Conservation (phyloP, 768 basidiomycete species). For the Pseudohyphozyma bogoriensis region DNA sequence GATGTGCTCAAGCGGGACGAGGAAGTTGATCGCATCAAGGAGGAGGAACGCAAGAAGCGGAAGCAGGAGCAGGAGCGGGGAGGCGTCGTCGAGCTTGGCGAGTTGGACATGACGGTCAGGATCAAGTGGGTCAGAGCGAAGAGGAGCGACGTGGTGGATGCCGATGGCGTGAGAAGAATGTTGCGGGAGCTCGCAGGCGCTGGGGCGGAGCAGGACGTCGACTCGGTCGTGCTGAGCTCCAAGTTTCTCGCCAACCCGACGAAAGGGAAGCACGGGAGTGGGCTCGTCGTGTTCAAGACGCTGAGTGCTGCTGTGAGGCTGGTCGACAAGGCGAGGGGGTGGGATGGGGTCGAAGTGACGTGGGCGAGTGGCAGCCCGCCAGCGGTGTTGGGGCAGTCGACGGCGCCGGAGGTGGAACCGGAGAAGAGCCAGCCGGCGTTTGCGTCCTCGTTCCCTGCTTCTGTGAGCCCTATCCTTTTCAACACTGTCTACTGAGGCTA, state of each 20-base stretch:
- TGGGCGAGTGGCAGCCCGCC: slow-evolving; percentile 27
- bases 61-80: neutral
- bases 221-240: neutral
- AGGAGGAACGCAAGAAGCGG: neutral
- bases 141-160: neutral
- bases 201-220: neutral
- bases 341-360: slow-evolving; percentile 25
- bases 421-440: neutral
- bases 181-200: slow-evolving; percentile 2
- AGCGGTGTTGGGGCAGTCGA: neutral
- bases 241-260: neutral
- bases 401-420: neutral
- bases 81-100: slow-evolving; percentile 23
- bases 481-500: too few relatives aligned
- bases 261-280: slow-evolving; percentile 21
- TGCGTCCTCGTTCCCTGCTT: neutral
- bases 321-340: slow-evolving; percentile 12
- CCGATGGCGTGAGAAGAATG: neutral
- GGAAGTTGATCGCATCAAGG: neutral
- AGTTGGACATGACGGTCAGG: slow-evolving; percentile 31
- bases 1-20: neutral
- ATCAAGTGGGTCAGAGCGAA: slow-evolving; percentile 24
- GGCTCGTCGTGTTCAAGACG: slow-evolving; percentile 19
- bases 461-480: slow-evolving; percentile 5
- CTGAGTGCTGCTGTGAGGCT: slow-evolving; percentile 18